phyloP scores from a whole-genome alignment of 1,284 basidiomycete genomes.

The Megacollybia platyphylla region DNA sequence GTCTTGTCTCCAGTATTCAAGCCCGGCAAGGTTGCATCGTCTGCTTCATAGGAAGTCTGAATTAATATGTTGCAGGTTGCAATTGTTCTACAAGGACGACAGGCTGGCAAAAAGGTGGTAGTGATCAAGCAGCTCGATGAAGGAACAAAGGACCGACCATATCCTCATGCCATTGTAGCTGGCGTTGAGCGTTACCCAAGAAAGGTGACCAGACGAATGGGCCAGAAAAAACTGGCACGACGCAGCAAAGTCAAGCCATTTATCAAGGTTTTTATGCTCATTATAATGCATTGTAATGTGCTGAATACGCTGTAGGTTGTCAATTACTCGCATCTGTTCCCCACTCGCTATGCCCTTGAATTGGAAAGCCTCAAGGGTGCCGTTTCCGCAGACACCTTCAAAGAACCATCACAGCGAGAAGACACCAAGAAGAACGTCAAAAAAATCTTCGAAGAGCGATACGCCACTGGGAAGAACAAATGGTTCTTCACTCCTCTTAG shows the following conservation, averaged over 20 bases:
- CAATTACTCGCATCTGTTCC: constrained; percentile 97
- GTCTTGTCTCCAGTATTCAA: constrained; percentile 65
- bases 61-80: constrained; percentile 49
- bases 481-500: constrained; percentile 85
- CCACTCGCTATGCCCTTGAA: constrained; percentile 93
- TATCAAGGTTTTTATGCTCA: constrained; percentile 69
- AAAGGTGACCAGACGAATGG: constrained; percentile 95
- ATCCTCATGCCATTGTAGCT: constrained; percentile 93
- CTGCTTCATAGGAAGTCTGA: constrained; percentile 1
- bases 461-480: constrained; percentile 84
- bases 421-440: constrained; percentile 93
- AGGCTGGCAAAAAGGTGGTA: constrained; percentile 89
- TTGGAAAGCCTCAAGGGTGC: constrained; percentile 85
- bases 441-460: constrained; percentile 90
- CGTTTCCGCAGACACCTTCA: constrained; percentile 81
- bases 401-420: constrained; percentile 87
- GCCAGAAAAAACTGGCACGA: constrained; percentile 83
- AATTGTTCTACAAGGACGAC: constrained; percentile 92
- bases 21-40: constrained; percentile 78
- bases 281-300: neutral
- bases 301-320: constrained; percentile 38
- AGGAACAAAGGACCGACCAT: constrained; percentile 81
- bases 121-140: constrained; percentile 85
- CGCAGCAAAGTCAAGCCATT: constrained; percentile 97
- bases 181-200: constrained; percentile 93